These are phyloP conservation scores for Xylariaceae sp. DNA, from an alignment of 2,329 filamentous ascomycete species.

Conservation along the genomic window DNA sequence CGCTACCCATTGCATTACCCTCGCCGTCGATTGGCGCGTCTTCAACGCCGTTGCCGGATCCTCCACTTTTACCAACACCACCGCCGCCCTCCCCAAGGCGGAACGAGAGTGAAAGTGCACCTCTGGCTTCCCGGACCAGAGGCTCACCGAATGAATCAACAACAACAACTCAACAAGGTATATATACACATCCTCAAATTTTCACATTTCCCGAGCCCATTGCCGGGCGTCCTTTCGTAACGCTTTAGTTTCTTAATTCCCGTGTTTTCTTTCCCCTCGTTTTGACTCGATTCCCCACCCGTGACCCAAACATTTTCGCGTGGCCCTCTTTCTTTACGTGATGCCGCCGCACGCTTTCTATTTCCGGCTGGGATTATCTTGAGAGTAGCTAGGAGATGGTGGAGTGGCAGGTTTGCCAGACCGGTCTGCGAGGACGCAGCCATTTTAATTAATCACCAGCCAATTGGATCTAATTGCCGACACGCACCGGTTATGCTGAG, in stretches of 20 bases:
- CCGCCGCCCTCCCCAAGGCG: slow-evolving; percentile 27
- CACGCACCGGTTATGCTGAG: slow-evolving; percentile 26
- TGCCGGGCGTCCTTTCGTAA: neutral
- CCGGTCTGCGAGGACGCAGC: slow-evolving; percentile 27
- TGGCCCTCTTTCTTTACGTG: neutral
- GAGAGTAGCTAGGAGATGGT: slow-evolving; percentile 17
- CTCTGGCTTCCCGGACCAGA: slow-evolving; percentile 36
- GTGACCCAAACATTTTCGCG: neutral
- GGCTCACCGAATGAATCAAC: slow-evolving; percentile 44
- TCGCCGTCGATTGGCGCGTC: slow-evolving; percentile 20
- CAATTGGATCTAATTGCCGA: slow-evolving; percentile 29
- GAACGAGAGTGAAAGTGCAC: slow-evolving; percentile 30
- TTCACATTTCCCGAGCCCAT: neutral
- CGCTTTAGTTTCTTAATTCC: slow-evolving; percentile 2
- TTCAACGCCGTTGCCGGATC: slow-evolving; percentile 19
- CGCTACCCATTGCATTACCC: slow-evolving; percentile 17
- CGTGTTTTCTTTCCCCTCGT: neutral
- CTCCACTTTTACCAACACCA: slow-evolving; percentile 19
- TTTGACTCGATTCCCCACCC: neutral
- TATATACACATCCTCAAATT: slow-evolving; percentile 24
- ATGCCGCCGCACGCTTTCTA: slow-evolving; percentile 11
- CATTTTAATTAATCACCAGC: slow-evolving; percentile 28
- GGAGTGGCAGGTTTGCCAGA: slow-evolving; percentile 23
- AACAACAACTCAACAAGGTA: slow-evolving; percentile 43
- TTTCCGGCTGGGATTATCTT: slow-evolving; percentile 11